Percentiles rank a stretch among this genome's conserved stretches.
Evolutionary conservation across 163 green algal genomes (phyloP).

Genomic region (Trebouxiophyceae sp.): DNA sequence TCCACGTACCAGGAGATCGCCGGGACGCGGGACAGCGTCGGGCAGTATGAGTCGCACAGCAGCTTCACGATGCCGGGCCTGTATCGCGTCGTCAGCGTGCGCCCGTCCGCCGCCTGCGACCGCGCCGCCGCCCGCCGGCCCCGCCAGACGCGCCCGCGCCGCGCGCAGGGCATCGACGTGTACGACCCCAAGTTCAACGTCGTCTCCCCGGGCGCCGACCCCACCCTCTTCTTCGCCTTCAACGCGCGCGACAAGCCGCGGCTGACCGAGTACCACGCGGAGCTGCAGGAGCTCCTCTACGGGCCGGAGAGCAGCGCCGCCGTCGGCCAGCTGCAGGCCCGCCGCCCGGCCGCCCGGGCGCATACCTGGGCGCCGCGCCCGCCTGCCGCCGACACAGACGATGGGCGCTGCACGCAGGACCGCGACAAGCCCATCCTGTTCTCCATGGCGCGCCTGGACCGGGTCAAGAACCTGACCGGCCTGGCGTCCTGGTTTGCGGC

Average conservation of each 20-base stretch:
- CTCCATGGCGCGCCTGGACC: slow-evolving; percentile 37
- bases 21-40: slow-evolving; percentile 33
- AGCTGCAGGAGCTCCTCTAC: slow-evolving; percentile 61
- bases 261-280: slow-evolving; percentile 54
- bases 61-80: slow-evolving; percentile 72
- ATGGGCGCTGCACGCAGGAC: too few relatives aligned
- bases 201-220: slow-evolving; percentile 64
- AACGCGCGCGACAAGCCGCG: slow-evolving; percentile 32
- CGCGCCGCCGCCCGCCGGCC: too few relatives aligned
- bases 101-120: too few relatives aligned
- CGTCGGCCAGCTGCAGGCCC: slow-evolving; percentile 3
- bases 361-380: too few relatives aligned
- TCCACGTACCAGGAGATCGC: slow-evolving; percentile 77
- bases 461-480: slow-evolving; percentile 65
- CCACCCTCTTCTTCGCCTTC: slow-evolving; percentile 65
- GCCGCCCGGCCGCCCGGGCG: too few relatives aligned
- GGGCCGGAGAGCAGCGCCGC: slow-evolving; percentile 2
- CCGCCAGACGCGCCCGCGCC: too few relatives aligned
- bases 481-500: slow-evolving; percentile 59
- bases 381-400: too few relatives aligned
- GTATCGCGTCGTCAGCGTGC: slow-evolving; percentile 63
- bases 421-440: slow-evolving; percentile 69
- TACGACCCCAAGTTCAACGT: slow-evolving; percentile 86
- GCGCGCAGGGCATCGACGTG: slow-evolving; percentile 61
- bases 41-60: slow-evolving; percentile 73